Conservation (phyloP, 2,329 filamentous ascomycete species). For the Aspergillus candidus region DNA sequence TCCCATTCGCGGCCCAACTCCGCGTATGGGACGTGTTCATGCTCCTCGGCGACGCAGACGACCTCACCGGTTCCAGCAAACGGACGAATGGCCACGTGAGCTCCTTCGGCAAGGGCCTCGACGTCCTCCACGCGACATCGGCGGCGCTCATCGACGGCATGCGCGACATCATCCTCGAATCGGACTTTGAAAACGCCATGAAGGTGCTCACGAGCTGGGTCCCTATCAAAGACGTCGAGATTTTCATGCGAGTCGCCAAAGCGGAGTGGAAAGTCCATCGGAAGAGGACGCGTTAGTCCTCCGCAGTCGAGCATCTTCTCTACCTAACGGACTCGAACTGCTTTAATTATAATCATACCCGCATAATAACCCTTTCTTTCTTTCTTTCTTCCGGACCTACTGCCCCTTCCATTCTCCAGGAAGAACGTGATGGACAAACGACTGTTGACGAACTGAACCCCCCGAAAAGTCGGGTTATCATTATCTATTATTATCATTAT, state of each 20-base stretch:
- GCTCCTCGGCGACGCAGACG: conserved; percentile 73
- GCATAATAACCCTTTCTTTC: conserved; percentile 5
- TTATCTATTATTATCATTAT: not conserved
- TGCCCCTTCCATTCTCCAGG: not conserved
- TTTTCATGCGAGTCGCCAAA: conserved; percentile 83
- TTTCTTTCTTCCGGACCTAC: not conserved
- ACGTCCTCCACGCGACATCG: conserved; percentile 82
- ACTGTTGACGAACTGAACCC: conserved; percentile 7
- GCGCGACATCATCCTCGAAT: conserved; percentile 78
- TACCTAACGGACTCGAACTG: not conserved
- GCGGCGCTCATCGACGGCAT: conserved; percentile 88
- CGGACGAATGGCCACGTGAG: conserved; percentile 20
- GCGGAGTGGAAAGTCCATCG: conserved; percentile 75
- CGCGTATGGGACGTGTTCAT: conserved; percentile 98
- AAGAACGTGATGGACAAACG: conserved; percentile 4
- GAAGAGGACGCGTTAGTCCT: conserved; percentile 31
- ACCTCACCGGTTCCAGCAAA: conserved; percentile 24
- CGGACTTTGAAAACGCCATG: conserved; percentile 97
- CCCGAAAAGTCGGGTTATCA: not conserved
- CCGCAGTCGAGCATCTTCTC: not conserved
- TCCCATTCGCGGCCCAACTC: conserved; percentile 89
- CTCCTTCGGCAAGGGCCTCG: conserved; percentile 61
- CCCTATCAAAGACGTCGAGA: conserved; percentile 86
- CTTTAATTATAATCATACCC: conserved; percentile 3
- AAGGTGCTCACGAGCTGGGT: conserved; percentile 93